Percentiles rank a stretch among this genome's conserved stretches.
These are phyloP conservation scores for Rhododendron molle DNA, from an alignment of 148 eudicot species.

Conservation along the genomic window DNA sequence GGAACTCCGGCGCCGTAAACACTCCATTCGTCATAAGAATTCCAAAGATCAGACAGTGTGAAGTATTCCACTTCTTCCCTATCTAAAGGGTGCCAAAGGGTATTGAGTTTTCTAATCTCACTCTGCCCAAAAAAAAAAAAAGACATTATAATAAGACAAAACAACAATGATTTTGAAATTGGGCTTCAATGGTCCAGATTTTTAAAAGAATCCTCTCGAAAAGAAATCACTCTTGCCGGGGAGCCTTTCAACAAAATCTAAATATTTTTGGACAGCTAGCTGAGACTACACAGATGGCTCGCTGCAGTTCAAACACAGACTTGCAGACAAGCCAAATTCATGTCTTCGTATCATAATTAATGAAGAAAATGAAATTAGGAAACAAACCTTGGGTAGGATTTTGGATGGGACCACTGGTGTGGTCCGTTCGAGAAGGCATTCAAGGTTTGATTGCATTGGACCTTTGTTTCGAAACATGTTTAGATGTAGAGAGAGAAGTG, in stretches of 20 bases:
- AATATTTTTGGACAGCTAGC: too few relatives aligned
- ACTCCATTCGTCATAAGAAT: conserved; percentile 85
- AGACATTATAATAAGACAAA: background rate
- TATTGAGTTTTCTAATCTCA: conserved; percentile 62
- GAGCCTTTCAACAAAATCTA: too few relatives aligned
- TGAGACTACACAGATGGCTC: too few relatives aligned
- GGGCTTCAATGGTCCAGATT: background rate
- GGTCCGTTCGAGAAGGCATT: conserved; percentile 60
- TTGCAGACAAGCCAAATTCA: background rate
- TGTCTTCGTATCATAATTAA: too few relatives aligned
- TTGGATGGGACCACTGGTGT: conserved; percentile 77
- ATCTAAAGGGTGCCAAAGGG: conserved; percentile 83
- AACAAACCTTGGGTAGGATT: conserved; percentile 69
- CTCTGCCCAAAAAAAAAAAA: conserved; percentile 36
- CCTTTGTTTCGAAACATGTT: conserved; percentile 44
- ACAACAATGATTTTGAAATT: background rate
- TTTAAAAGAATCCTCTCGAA: too few relatives aligned
- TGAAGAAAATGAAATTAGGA: background rate
- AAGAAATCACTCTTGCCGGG: too few relatives aligned
- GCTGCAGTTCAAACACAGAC: too few relatives aligned
- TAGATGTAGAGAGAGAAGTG: background rate
- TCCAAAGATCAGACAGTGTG: conserved; percentile 76
- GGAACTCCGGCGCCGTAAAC: conserved; percentile 95
- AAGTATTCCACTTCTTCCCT: conserved; percentile 70
- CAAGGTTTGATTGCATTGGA: conserved; percentile 65